phyloP scores from a whole-genome alignment of 306 rosid species.

The Geum urbanum region DNA sequence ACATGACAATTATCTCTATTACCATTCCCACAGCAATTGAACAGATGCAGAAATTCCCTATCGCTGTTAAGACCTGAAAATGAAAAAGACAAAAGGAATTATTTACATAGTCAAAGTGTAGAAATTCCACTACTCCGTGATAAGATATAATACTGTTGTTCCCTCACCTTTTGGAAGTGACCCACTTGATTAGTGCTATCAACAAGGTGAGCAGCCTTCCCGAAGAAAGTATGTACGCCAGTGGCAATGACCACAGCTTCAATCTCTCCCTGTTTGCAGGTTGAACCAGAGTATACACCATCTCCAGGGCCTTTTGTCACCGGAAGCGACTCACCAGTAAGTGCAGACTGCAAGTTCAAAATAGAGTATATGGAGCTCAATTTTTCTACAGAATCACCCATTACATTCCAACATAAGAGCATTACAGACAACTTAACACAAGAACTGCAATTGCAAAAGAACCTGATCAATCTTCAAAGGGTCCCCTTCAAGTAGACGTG shows the following conservation, averaged over 20 bases:
- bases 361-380: neutral
- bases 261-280: conserved; percentile 98
- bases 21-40: conserved; percentile 96
- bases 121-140: conserved; percentile 9
- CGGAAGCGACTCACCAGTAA: conserved; percentile 92
- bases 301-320: conserved; percentile 98
- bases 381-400: neutral
- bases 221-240: conserved; percentile 95
- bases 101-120: neutral
- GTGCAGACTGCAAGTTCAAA: conserved; percentile 74
- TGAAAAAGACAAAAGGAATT: conserved; percentile 18
- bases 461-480: conserved; percentile 97
- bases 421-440: conserved; percentile 2
- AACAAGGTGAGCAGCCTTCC: conserved; percentile 98
- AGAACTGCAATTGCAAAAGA: conserved; percentile 3
- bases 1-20: conserved; percentile 86
- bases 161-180: conserved; percentile 85
- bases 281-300: conserved; percentile 95
- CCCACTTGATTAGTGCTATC: conserved; percentile 97
- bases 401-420: neutral
- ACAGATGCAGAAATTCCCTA: conserved; percentile 97
- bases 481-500: conserved; percentile 97
- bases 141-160: conserved; percentile 1
- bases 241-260: conserved; percentile 97
- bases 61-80: conserved; percentile 84